phyloP scores from a whole-genome alignment of 176 grass and related monocot species.

The Paspalum notatum region DNA sequence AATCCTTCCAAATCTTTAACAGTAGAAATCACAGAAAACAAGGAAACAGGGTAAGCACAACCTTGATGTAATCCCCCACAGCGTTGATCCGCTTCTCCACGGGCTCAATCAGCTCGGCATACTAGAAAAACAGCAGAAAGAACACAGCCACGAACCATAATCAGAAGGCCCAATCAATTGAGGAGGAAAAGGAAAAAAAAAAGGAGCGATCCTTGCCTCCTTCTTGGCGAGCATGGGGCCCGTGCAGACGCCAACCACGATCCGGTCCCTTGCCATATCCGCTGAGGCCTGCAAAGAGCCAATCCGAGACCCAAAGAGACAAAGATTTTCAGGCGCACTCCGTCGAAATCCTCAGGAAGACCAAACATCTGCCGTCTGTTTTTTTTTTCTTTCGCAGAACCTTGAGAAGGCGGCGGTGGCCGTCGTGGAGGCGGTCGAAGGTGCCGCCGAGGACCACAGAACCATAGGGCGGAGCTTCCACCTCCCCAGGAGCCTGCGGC shows the following conservation, averaged over 20 bases:
- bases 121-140: constrained; percentile 29
- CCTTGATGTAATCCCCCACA: constrained; percentile 73
- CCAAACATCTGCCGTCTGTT: not conserved
- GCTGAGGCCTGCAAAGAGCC: constrained; percentile 47
- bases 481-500: not conserved
- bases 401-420: constrained; percentile 69
- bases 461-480: constrained; percentile 7
- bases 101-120: constrained; percentile 57
- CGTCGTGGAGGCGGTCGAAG: constrained; percentile 77
- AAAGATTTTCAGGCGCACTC: not conserved
- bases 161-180: not conserved
- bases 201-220: constrained; percentile 47
- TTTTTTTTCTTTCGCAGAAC: constrained; percentile 9
- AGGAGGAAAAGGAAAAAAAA: constrained; percentile 14
- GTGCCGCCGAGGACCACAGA: constrained; percentile 69
- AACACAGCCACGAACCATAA: constrained; percentile 9
- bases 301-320: not conserved
- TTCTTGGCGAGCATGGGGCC: constrained; percentile 71
- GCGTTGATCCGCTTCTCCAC: constrained; percentile 58
- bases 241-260: constrained; percentile 68
- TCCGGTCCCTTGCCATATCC: constrained; percentile 55
- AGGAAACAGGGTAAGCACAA: constrained; percentile 21
- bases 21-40: constrained; percentile 10
- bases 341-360: constrained; percentile 4
- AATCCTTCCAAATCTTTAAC: constrained; percentile 10